Evolutionary conservation across 2,329 filamentous ascomycete genomes (phyloP).

Genomic region (Epichloe festucae): DNA sequence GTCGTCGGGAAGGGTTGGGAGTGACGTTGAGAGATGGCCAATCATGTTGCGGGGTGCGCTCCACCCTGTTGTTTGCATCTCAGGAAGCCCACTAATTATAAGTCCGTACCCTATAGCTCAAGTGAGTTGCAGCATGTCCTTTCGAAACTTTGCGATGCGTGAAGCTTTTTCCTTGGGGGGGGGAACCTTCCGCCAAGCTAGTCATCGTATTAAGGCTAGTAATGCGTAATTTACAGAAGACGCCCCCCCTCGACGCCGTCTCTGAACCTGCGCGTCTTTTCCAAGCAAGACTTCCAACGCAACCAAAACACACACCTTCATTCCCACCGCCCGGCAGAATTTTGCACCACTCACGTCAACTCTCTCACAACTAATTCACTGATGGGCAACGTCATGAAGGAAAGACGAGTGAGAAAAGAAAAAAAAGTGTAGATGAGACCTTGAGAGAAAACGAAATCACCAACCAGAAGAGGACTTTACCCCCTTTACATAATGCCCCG

Average conservation of each 20-base stretch:
- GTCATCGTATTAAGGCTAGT: not conserved
- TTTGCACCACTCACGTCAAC: constrained; percentile 11
- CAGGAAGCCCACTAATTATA: not conserved
- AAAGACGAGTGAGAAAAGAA: constrained; percentile 6
- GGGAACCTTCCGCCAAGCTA: too few relatives aligned
- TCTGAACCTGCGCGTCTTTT: not conserved
- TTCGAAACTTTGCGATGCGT: too few relatives aligned
- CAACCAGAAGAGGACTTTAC: not conserved
- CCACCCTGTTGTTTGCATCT: not conserved
- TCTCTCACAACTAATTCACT: not conserved
- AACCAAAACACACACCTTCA: too few relatives aligned
- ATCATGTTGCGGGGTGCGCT: not conserved
- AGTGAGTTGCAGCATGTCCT: too few relatives aligned
- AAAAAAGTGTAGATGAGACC: not conserved
- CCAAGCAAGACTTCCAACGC: too few relatives aligned
- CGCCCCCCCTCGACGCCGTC: not conserved
- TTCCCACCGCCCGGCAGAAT: constrained; percentile 38
- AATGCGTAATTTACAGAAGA: not conserved
- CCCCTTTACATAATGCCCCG: constrained; percentile 58
- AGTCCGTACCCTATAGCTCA: too few relatives aligned
- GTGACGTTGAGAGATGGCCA: not conserved
- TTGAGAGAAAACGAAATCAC: not conserved
- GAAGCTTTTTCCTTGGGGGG: too few relatives aligned
- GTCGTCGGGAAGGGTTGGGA: not conserved
- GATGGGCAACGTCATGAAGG: not conserved